Evolutionary conservation across 2,329 filamentous ascomycete species (phyloP), one percentile per base, ranked within the genome.

Genomic region (Scytalidium sp.): DNA sequence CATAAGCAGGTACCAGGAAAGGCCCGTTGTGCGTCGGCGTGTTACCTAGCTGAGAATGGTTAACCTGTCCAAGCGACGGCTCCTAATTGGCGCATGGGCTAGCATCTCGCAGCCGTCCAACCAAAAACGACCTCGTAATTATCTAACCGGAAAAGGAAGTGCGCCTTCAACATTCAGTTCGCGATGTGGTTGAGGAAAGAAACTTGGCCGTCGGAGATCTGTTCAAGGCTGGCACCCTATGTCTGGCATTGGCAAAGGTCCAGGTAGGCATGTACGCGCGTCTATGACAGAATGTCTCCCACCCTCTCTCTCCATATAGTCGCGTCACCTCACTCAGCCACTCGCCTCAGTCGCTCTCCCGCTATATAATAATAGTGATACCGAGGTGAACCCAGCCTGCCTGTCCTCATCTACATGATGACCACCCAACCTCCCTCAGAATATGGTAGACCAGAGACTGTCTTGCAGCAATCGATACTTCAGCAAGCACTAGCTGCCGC

Each of bases 401-500:
- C 41, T 51, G 49, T 53, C 53, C 50, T 45, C 50, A 56, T 52
- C 49, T 3, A 50, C 47, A 52, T 43, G 42, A 58, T 60, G 57
- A 51, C 48, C 41, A 52, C 25, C 20, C 46, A 58, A 55, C 25
- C 52, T 55, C 46, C 47, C 52, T 57, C 55, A 49, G 47, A 58
- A 54, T 44, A 58, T 50, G 54, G 43, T 27, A 42, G 27, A 44
- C 51, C 49, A 27, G 49, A 58, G 41, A 56, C 52, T 8, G 47
- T 51, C 32, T 50, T 52, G 44, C 61, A 62, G 52, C 60, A 60
- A 56, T 58, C 60, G 41, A 62, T 59, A 46, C 55, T 61, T 52
- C 59, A 62, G 56, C 62, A 62, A 62, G 60, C 59, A 60, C 46
- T 63, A 56, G 62, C 59, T 59, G 59, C 49, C 49, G 51, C 50